Evolutionary conservation across 495 filamentous ascomycete genomes (phyloP), one percentile per base, ranked within the genome.

Genomic region (Hyphodiscus hymeniophilus): DNA sequence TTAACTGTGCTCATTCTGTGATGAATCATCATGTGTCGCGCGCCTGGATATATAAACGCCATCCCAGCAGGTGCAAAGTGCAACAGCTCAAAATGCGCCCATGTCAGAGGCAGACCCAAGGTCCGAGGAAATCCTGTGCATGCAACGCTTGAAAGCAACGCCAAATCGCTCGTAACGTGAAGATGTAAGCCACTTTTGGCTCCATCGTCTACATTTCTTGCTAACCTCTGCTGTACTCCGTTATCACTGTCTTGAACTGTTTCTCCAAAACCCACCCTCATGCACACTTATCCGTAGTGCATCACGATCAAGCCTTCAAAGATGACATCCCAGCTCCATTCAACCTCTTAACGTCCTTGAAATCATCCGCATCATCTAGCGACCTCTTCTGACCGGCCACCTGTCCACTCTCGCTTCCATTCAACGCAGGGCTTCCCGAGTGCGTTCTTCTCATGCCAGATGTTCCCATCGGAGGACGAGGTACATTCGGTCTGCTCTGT

Each of bases 401-500:
- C 24, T 60, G 46, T 5, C 31, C 44, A 24, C 22, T 38, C 13
- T 55, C 50, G 15, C 18, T 48, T 20, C 45, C 7, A 18, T 48
- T 11, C 17, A 33, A 35, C 30, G 45, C 51, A 30, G 54, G 42
- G 38, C 51, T 44, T 13, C 38, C 57, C 18, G 56, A 55, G 34
- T 44, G 53, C 12, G 47, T 53, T 16, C 51, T 42, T 17, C 15
- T 47, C 36, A 55, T 50, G 26, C 53, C 47, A 33, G 47, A 45
- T 20, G 45, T 42, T 34, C 39, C 54, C 50, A 61, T 61, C 47
- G 59, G 59, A 5, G 56, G 59, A 31, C 59, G 32, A 16, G 59
- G 48, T 18, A 61, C 47, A 39, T 36, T 52, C 11, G 55, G 39
- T 22, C 56, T 47, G 46, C 17, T 55, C 20, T 52, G 53, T 3